phyloP scores from a whole-genome alignment of 2,329 filamentous ascomycete genomes.

The Xylaria sp. region DNA sequence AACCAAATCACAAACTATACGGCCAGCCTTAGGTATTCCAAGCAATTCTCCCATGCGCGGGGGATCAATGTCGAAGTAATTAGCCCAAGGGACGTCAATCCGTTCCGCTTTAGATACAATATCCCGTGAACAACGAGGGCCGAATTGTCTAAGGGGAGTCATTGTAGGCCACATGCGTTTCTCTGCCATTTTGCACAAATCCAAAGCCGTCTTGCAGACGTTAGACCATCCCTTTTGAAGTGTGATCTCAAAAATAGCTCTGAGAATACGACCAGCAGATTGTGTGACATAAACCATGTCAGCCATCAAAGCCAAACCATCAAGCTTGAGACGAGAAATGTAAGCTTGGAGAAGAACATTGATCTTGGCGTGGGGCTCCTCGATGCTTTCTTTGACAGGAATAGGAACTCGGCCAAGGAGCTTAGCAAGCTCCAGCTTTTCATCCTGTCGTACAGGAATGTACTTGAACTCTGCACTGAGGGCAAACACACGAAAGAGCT shows the following conservation, averaged over 20 bases:
- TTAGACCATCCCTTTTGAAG: constrained; percentile 95
- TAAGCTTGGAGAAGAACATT: constrained; percentile 97
- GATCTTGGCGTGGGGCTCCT: constrained; percentile 96
- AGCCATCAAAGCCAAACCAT: constrained; percentile 94
- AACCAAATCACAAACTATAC: constrained; percentile 82
- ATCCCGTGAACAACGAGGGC: constrained; percentile 75
- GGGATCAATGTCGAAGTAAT: constrained; percentile 94
- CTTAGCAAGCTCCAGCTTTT: constrained; percentile 95
- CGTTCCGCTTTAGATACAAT: constrained; percentile 91
- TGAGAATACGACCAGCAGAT: constrained; percentile 92
- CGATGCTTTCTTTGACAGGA: constrained; percentile 95
- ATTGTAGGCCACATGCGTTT: constrained; percentile 99
- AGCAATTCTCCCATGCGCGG: constrained; percentile 95
- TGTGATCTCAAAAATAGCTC: constrained; percentile 96
- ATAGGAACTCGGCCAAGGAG: constrained; percentile 88
- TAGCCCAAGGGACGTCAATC: constrained; percentile 91
- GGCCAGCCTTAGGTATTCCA: constrained; percentile 86
- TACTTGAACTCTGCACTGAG: constrained; percentile 99
- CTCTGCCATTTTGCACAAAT: constrained; percentile 98
- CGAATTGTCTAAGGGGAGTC: constrained; percentile 91
- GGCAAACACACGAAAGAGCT: constrained; percentile 95
- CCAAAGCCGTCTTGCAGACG: constrained; percentile 88
- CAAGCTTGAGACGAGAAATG: constrained; percentile 91
- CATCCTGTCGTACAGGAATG: constrained; percentile 95
- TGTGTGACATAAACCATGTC: constrained; percentile 99